These are phyloP conservation scores for Populus pruinosa DNA, from an alignment of 345 rosid species.

Conservation along the genomic window DNA sequence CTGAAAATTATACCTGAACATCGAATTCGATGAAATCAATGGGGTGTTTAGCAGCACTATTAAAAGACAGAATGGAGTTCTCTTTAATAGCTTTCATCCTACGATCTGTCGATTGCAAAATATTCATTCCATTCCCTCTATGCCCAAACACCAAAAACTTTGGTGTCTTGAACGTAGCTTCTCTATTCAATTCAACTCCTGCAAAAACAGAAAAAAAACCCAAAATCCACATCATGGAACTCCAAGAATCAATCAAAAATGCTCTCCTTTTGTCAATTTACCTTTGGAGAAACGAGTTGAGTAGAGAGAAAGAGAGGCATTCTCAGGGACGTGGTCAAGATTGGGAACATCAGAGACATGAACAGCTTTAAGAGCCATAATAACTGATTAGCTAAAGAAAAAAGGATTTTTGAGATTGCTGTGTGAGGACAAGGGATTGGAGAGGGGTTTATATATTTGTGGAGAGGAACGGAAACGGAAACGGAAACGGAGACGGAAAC, in stretches of 20 bases:
- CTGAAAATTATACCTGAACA: constrained; percentile 63
- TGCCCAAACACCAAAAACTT: constrained; percentile 81
- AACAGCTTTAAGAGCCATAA: constrained; percentile 81
- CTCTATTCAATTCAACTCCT: constrained; percentile 38
- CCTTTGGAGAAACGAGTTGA: constrained; percentile 42
- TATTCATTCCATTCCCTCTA: constrained; percentile 91
- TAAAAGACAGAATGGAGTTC: constrained; percentile 77
- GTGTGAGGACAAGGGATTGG: neutral
- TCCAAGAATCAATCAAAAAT: neutral
- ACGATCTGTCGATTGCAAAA: constrained; percentile 49
- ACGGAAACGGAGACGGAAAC: too few species aligned
- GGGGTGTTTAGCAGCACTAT: constrained; percentile 64
- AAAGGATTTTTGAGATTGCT: neutral
- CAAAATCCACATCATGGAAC: neutral
- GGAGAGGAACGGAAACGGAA: neutral
- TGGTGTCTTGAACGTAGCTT: constrained; percentile 37
- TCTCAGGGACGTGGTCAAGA: constrained; percentile 62
- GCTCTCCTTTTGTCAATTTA: neutral
- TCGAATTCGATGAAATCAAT: constrained; percentile 92
- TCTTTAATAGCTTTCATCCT: constrained; percentile 71
- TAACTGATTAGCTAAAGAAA: neutral
- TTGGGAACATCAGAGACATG: constrained; percentile 77
- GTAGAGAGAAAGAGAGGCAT: constrained; percentile 39
- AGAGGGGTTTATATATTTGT: constrained; percentile 13
- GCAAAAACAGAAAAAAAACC: neutral